Percentiles rank a stretch among this genome's conserved stretches.
phyloP scores from a whole-genome alignment of 306 rosid species.

The Begonia loranthoides region DNA sequence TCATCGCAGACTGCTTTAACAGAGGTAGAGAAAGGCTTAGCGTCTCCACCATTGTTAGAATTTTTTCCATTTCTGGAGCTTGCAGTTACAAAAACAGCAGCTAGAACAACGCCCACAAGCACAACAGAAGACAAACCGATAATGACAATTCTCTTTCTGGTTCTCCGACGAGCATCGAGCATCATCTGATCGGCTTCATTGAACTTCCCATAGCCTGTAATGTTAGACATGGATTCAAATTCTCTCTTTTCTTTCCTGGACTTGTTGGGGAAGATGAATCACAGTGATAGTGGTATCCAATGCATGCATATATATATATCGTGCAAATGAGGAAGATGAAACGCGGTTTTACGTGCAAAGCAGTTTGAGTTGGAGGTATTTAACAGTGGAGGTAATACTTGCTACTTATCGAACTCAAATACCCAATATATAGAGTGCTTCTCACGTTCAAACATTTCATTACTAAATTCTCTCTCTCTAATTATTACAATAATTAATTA shows the following conservation, averaged over 20 bases:
- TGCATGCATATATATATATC: background rate
- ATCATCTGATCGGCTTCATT: constrained; percentile 34
- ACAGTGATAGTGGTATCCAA: background rate
- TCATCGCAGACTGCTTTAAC: constrained; percentile 58
- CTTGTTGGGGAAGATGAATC: background rate
- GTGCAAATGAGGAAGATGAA: constrained; percentile 1
- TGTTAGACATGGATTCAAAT: constrained; percentile 21
- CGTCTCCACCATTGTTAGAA: constrained; percentile 5
- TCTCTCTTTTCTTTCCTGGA: background rate
- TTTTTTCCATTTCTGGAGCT: background rate
- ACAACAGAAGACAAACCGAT: constrained; percentile 35
- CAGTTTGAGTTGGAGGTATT: background rate
- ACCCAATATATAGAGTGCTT: constrained; percentile 3
- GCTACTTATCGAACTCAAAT: background rate
- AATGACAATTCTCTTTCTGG: constrained; percentile 36
- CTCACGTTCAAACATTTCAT: constrained; percentile 10
- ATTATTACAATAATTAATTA: too few relatives aligned
- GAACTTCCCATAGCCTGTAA: constrained; percentile 37
- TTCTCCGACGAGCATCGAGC: constrained; percentile 32
- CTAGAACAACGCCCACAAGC: constrained; percentile 30
- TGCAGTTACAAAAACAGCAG: constrained; percentile 25
- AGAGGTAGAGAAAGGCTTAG: constrained; percentile 18
- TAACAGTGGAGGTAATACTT: background rate
- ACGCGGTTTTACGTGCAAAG: constrained; percentile 10
- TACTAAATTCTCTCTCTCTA: too few relatives aligned